Base-by-base conservation (phyloP, 768 basidiomycete genomes). In the Mycena haematopus region DNA sequence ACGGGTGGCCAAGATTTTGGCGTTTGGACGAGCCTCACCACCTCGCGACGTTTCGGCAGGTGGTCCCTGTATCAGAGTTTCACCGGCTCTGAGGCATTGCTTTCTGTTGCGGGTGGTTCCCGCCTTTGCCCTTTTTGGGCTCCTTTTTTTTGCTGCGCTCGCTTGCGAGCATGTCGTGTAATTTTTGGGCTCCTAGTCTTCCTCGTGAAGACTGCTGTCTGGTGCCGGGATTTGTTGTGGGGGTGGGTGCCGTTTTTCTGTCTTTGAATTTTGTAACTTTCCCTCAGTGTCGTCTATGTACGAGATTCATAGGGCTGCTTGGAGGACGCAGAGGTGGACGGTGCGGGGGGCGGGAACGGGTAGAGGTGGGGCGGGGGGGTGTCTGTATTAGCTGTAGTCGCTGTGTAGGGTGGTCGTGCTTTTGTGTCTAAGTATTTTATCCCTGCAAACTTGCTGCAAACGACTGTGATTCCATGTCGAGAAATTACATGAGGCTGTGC, bases 11-110 rank as follows among this genome's bases (percentile, higher is more conserved):
- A 46, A 10, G 19, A n/a, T 42, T 8, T 25, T 36, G 9, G 49
- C 8, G n/a, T 53, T 49, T 31, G 9, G 52, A 57, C 57, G 62
- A 31, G 56, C 6, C 57, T 55, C 62, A 55, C 57, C 62, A 63
- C 27, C 56, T 33, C 24, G 62, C 57, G 62, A 27, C 57, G 46
- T 55, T 55, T 29, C 53, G 57, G 62, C 62, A 57, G 62, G 57
- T 63, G 62, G 57, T 55, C 25, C 57, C 62, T 57, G 57, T 63
- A 55, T 63, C 57, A 63, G 62, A 63, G 62, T 63, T 36, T 59
- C 52, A 63, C 62, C 57, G 54, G 46, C 62, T 63, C 52, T 63
- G 56, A 58, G 62, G 57, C 62, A 63, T 45, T 54, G 11, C 55
- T 49, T 54, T 47, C 29, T 35, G 56, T 53, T 58, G 33, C 61